Base-by-base conservation (phyloP, 768 basidiomycete species). In the Scleroderma citrinum region DNA sequence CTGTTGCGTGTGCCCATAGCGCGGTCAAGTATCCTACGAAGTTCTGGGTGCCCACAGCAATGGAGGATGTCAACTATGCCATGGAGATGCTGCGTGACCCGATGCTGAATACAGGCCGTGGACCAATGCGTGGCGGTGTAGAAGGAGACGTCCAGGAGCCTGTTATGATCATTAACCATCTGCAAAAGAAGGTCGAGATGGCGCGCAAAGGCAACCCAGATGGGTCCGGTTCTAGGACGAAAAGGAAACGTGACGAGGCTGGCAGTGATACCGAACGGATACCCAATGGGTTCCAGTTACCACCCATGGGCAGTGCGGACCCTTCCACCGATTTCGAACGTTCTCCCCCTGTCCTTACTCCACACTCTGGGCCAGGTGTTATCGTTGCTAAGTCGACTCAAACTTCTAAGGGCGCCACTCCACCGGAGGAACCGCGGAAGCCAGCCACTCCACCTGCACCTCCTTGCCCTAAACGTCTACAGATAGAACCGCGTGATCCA, bases 1-100 rank as follows among this genome's bases (percentile, higher is more conserved):
- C 78, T 5, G 75, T 85, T 17, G 71, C 80, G 13, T 83, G 81
- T 53, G 82, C 82, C 7, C 77, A 83, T 58, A 76, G 80, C 7
- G 77, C 76, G 47, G 71, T 86, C 46, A 73, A 73, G 58, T 74
- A 79, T 47, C 78, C 80, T 0, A 59, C 53, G 20, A 70, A 69
- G 24, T 66, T 80, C 31, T 75, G 75, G 56, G 75, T 76, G 0
- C 59, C 62, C 7, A 71, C 71, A 7, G 80, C 80, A 40, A 58
- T 75, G 47, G 73, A 76, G 46, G 74, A 75, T 51, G 60, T 78
- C 21, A 56, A 57, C n/a, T 59, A 62, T 24, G 77, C 75, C 5
- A 61, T 80, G 44, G 71, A 72, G 6, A 61, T 80, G 5, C 55
- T 79, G 53, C 65, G 63, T 19, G 70, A 71, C 36, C 64, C 65